These are phyloP conservation scores for Solanum gandarillasii DNA, from an alignment of 257 asterid species.

Conservation along the genomic window DNA sequence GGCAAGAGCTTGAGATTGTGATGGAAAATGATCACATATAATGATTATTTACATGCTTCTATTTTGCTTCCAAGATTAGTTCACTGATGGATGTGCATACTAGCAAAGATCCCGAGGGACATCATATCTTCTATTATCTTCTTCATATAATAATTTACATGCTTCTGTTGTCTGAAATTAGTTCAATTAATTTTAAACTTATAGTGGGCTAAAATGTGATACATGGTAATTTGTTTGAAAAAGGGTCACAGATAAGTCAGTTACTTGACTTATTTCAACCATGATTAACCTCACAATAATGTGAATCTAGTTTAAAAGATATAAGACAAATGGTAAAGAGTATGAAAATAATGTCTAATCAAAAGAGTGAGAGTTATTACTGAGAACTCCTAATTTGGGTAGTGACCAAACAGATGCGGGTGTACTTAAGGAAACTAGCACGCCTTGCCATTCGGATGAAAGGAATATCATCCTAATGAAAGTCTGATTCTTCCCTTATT, in stretches of 20 bases:
- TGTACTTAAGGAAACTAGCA: not conserved
- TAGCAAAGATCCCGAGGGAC: conserved; percentile 89
- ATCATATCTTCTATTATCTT: conserved; percentile 81
- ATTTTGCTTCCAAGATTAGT: conserved; percentile 84
- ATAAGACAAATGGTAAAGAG: not conserved
- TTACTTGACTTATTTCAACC: not conserved
- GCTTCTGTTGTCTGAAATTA: not conserved
- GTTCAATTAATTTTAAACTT: not conserved
- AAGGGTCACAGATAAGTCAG: not conserved
- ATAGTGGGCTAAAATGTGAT: not conserved
- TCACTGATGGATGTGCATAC: conserved; percentile 92
- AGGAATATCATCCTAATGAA: not conserved
- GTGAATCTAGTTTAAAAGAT: not conserved
- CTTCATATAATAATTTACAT: conserved; percentile 51
- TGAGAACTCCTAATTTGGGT: not conserved
- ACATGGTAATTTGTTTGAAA: not conserved
- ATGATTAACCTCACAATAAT: not conserved
- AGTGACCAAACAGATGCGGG: not conserved
- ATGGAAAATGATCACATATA: conserved; percentile 89
- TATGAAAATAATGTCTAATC: not conserved
- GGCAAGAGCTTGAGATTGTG: conserved; percentile 98
- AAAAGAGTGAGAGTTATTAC: not conserved
- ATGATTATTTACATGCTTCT: not conserved
- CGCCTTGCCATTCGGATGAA: not conserved
- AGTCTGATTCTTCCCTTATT: too few relatives aligned